Evolutionary conservation across 129 eudicot genomes (phyloP).

Genomic region (Chrysanthemum seticuspe): DNA sequence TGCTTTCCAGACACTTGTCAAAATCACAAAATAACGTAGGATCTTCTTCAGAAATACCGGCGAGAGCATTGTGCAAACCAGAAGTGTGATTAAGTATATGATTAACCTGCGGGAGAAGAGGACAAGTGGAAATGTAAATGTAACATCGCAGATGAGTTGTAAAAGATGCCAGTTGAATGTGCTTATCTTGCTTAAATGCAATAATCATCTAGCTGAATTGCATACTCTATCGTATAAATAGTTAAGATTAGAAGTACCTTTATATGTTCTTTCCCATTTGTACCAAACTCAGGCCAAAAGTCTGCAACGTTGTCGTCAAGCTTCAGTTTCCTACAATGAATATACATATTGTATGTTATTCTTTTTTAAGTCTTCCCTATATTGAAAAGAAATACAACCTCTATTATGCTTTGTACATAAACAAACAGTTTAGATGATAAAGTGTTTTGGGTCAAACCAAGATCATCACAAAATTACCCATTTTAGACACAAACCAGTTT

Average conservation of each 20-base stretch:
- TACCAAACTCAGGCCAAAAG: conserved; percentile 73
- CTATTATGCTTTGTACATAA: no score
- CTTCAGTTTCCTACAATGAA: conserved; percentile 58
- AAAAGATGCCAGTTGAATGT: no score
- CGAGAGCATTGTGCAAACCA: conserved; percentile 79
- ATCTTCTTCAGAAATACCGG: conserved; percentile 44
- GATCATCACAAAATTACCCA: no score
- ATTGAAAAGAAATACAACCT: no score
- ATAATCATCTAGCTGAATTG: no score
- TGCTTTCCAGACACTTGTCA: conserved; percentile 60
- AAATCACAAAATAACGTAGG: conserved; percentile 59
- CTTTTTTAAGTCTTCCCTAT: no score
- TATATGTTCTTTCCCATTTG: conserved; percentile 65
- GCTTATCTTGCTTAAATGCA: no score
- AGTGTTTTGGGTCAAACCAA: no score
- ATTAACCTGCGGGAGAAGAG: conserved; percentile 49
- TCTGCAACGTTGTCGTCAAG: conserved; percentile 67
- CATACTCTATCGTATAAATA: no score
- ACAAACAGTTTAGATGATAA: no score
- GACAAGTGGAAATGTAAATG: neutral
- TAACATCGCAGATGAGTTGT: neutral
- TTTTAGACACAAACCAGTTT: neutral
- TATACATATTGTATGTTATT: neutral
- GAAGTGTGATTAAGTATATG: conserved; percentile 91
- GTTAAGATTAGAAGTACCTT: conserved; percentile 39